phyloP scores from a whole-genome alignment of 78 protist species.

The Dictyostelium intermedium region DNA sequence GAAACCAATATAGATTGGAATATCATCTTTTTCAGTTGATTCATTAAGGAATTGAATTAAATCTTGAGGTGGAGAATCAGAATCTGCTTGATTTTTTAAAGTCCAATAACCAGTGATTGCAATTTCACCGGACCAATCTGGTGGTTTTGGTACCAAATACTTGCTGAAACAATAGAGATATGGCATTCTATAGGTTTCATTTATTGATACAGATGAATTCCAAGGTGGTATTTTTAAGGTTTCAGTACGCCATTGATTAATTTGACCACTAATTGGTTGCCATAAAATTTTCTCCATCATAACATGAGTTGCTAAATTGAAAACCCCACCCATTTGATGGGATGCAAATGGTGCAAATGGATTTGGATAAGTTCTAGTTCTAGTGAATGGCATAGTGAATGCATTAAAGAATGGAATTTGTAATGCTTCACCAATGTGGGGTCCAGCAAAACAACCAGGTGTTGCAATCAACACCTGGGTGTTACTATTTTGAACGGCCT shows the following conservation, averaged over 20 bases:
- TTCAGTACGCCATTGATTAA: slow-evolving; percentile 49
- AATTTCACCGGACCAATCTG: slow-evolving; percentile 74
- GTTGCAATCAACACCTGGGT: slow-evolving; percentile 74
- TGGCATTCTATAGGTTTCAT: slow-evolving; percentile 60
- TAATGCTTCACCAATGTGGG: slow-evolving; percentile 77
- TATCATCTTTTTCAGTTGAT: background rate
- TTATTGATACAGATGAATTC: slow-evolving; percentile 43
- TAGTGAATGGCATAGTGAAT: slow-evolving; percentile 73
- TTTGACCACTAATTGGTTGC: slow-evolving; percentile 69
- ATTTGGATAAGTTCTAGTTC: slow-evolving; percentile 71
- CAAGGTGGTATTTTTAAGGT: slow-evolving; percentile 34
- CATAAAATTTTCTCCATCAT: slow-evolving; percentile 73
- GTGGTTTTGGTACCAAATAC: slow-evolving; percentile 71
- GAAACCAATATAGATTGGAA: slow-evolving; percentile 82
- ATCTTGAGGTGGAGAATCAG: background rate
- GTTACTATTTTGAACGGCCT: slow-evolving; percentile 39
- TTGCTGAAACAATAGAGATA: slow-evolving; percentile 72
- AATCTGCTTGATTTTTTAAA: background rate
- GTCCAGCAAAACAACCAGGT: slow-evolving; percentile 83
- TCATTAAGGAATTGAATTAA: slow-evolving; percentile 12
- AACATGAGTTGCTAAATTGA: slow-evolving; percentile 71
- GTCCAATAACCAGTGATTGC: slow-evolving; percentile 74
- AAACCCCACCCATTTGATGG: slow-evolving; percentile 52
- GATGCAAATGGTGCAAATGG: slow-evolving; percentile 77
- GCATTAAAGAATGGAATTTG: slow-evolving; percentile 68